Evolutionary conservation across 176 grass and related monocot genomes (phyloP).

Genomic region (Eragrostis nindensis): DNA sequence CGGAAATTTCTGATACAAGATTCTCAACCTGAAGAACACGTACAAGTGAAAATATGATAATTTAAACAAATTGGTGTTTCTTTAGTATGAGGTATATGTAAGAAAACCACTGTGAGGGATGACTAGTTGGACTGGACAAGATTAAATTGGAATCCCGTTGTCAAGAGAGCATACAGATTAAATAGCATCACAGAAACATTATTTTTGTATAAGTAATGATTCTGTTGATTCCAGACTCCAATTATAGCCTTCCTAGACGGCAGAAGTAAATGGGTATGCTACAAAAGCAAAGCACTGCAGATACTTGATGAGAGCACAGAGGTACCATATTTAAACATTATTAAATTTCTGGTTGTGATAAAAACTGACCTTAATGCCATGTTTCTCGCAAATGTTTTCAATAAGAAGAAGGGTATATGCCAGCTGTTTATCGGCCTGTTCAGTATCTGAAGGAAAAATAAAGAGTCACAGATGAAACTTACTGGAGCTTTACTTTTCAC

Average conservation of each 20-base stretch:
- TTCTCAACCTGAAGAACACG: constrained; percentile 69
- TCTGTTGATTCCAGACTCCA: constrained; percentile 2
- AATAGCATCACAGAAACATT: constrained; percentile 24
- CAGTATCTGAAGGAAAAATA: constrained; percentile 69
- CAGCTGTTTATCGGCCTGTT: constrained; percentile 89
- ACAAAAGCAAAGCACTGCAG: constrained; percentile 19
- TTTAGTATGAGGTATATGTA: constrained; percentile 30
- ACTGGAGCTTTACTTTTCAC: neutral
- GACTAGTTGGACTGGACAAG: constrained; percentile 23
- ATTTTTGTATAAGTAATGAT: constrained; percentile 14
- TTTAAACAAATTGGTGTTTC: constrained; percentile 21
- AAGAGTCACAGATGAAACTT: constrained; percentile 13
- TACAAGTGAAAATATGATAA: constrained; percentile 30
- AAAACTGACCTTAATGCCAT: constrained; percentile 74
- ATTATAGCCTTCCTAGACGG: neutral
- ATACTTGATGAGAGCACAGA: constrained; percentile 27
- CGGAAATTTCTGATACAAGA: constrained; percentile 96
- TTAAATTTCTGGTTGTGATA: constrained; percentile 5
- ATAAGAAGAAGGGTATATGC: constrained; percentile 93
- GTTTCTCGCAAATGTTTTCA: constrained; percentile 93
- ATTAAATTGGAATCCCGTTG: neutral
- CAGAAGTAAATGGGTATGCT: neutral
- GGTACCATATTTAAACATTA: constrained; percentile 31
- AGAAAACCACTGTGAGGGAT: neutral
- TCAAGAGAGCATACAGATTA: neutral